phyloP scores from a whole-genome alignment of 805 yeast species.

The Zygosaccharomyces gambellarensis region DNA sequence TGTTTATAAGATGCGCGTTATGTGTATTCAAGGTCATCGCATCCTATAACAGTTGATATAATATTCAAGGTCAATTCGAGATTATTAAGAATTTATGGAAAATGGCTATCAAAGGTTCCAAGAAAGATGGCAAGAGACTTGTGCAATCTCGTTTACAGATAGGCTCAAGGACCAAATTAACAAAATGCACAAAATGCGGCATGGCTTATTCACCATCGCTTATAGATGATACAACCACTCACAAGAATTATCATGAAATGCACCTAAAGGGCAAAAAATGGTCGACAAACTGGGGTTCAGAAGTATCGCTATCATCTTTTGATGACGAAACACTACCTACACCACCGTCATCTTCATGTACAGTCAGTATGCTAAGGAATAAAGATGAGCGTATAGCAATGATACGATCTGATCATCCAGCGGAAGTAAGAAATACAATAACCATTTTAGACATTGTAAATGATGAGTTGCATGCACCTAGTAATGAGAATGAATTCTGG shows the following conservation, averaged over 20 bases:
- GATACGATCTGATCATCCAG: conserved; percentile 31
- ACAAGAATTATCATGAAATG: conserved; percentile 47
- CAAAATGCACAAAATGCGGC: conserved; percentile 27
- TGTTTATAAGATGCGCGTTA: not conserved
- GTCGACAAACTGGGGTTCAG: conserved; percentile 38
- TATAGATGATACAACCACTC: conserved; percentile 31
- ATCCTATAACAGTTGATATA: not conserved
- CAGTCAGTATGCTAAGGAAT: not conserved
- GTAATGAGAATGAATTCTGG: conserved; percentile 42
- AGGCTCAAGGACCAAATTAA: conserved; percentile 9
- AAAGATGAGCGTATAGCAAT: conserved; percentile 34
- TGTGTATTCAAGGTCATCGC: not conserved
- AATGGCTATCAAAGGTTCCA: conserved; percentile 1
- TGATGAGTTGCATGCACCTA: conserved; percentile 55
- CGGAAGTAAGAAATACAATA: conserved; percentile 35
- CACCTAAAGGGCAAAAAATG: conserved; percentile 49
- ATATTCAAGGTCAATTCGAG: not conserved
- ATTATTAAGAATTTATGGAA: not conserved
- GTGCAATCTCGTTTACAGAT: conserved; percentile 21
- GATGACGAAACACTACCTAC: conserved; percentile 5
- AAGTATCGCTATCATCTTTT: conserved; percentile 6
- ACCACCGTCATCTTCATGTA: conserved; percentile 16
- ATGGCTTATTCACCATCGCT: conserved; percentile 25
- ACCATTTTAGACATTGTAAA: conserved; percentile 52
- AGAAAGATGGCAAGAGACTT: conserved; percentile 3